These are phyloP conservation scores for Coriolopsis trogii DNA, from an alignment of 1,284 basidiomycete species.

Conservation along the genomic window DNA sequence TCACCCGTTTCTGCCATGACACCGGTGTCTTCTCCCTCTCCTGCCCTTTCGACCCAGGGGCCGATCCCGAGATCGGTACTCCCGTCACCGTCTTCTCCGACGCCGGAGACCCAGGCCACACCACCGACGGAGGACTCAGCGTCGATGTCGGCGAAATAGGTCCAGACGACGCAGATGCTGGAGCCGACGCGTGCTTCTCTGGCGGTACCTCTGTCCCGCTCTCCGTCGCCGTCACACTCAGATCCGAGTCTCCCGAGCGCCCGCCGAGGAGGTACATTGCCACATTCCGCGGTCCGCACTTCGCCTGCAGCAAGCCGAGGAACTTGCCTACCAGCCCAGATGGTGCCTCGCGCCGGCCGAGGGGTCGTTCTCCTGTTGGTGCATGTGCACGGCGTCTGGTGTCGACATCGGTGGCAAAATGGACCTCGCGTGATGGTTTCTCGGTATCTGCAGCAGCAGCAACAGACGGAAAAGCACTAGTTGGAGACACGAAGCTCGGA, in stretches of 20 bases:
- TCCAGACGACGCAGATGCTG: background rate
- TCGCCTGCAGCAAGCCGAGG: conserved; percentile 31
- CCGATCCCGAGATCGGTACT: no score
- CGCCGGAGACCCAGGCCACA: conserved; percentile 11
- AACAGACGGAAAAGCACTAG: background rate
- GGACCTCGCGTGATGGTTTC: conserved; percentile 16
- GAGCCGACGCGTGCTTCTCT: conserved; percentile 7
- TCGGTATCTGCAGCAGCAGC: conserved; percentile 7
- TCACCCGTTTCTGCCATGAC: conserved; percentile 41
- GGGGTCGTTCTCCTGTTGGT: conserved; percentile 1
- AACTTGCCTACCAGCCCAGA: conserved; percentile 22
- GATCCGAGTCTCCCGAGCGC: conserved; percentile 3
- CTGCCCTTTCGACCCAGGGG: no score
- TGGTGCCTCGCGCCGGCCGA: conserved; percentile 7
- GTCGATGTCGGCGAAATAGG: conserved; percentile 24
- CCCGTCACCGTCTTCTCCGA: conserved; percentile 11
- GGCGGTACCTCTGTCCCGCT: no score
- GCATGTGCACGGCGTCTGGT: background rate
- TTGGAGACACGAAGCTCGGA: conserved; percentile 1
- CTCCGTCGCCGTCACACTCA: background rate
- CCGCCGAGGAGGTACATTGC: conserved; percentile 23
- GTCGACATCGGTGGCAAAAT: conserved; percentile 12
- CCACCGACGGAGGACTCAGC: conserved; percentile 12
- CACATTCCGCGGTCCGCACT: conserved; percentile 35
- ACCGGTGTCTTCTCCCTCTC: conserved; percentile 3